Base-by-base conservation (phyloP, 1,284 basidiomycete genomes). In the Bondarzewia mesenterica region DNA sequence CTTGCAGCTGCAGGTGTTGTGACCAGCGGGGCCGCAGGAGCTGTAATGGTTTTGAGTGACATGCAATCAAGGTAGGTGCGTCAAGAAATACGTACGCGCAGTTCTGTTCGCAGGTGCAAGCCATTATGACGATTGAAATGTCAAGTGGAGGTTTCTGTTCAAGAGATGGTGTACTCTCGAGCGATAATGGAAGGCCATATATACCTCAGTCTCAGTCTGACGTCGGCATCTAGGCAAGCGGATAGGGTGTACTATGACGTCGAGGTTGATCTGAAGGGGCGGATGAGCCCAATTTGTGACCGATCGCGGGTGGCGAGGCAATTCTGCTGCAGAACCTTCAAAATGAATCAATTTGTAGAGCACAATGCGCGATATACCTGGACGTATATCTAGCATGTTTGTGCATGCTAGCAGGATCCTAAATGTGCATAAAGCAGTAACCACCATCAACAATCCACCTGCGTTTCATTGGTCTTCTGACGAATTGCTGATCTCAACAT, bases 81-180 rank as follows among this genome's bases (percentile, higher is more conserved):
- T 25, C 46, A 37, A 3, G 14, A 16, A 8, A 20, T 12, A 52
- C 60, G 3, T 46, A 63, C 61, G 50, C 43, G 59, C 61, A 63
- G 50, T 46, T 50, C 50, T 53, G 55, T 50, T 58, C 52, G 50
- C 61, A 63, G 32, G 55, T 51, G 50, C 61, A 60, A 41, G 57
- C 52, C 45, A 51, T 52, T 38, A 18, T 40, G 22, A 2, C n/a
- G n/a, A n/a, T n/a, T n/a, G 16, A 25, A 15, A 27, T 7, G 10
- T 32, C 29, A 32, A 37, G 23, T 8, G 12, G 18, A 37, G 3
- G 22, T 7, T 2, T 21, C n/a, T 32, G 37, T 46, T 38, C 7
- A 18, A n/a, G 10, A 21, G 7, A n/a, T 26, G 35, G 25, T 35
- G 29, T n/a, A 26, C 16, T 10, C 8, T 7, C 10, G 26, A 22